Evolutionary conservation across 2,329 filamentous ascomycete species (phyloP), one percentile per base, ranked within the genome.

Genomic region (Rosellinia necatrix): DNA sequence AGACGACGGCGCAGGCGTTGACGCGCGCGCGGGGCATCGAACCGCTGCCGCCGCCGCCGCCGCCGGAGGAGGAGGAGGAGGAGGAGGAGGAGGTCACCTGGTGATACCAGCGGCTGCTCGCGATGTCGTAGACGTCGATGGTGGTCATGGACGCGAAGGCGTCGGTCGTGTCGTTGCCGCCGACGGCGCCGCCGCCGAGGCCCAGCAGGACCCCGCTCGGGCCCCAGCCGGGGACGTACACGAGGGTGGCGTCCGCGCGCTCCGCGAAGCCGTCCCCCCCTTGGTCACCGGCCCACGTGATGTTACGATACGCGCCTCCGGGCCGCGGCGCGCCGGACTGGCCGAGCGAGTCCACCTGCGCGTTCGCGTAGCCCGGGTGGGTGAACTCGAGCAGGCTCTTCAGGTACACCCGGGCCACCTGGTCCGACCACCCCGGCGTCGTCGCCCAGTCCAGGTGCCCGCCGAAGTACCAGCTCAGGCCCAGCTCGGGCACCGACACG

Each of bases 311-410:
- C 0, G 78, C 80, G 7, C 88, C 89, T 22, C 81, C 81, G 1
- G n/a, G n/a, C n/a, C 75, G 70, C 3, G 83, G 83, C 3, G 89
- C 88, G 9, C 79, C 81, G 12, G 79, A 77, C 1, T 73, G 75
- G 3, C 75, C 76, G 4, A 90, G 72, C 2, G 78, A 76, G 19
- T 82, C 66, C 0, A 91, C 82, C 4, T 82, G 85, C 13, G 79
- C 75, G 69, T 92, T 91, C 10, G 76, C 75, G 68, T 81, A 86
- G 4, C 87, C 86, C 0, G 89, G 89, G 62, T 90, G 89, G 0
- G 88, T 91, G 65, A 88, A 92, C 66, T 92, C 89, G 12, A 91
- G 75, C 25, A 92, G 74, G 41, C 86, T 90, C 72, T 87, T 90
- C 38, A 92, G 73, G 68, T 92, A 92, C 1, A 91, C 76, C 4